Conservation (phyloP, 208 protist genomes). For the Trypanosoma cruzi region DNA sequence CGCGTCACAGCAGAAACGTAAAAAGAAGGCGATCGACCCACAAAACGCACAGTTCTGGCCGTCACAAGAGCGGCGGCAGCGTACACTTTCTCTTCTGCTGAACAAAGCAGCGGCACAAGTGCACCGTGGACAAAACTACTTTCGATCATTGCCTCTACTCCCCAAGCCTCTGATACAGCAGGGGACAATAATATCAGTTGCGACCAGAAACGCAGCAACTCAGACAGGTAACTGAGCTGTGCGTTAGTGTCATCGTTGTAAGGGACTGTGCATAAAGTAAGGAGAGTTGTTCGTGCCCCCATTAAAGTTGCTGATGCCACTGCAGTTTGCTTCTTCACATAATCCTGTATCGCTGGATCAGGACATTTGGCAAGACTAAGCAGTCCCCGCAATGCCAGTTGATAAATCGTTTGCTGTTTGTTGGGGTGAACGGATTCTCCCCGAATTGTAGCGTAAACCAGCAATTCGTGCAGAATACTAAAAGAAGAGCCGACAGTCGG, state of each 20-base stretch:
- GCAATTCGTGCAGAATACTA: constrained; percentile 44
- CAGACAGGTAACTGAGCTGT: constrained; percentile 61
- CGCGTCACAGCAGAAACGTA: constrained; percentile 35
- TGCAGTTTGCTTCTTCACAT: constrained; percentile 39
- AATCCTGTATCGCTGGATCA: constrained; percentile 58
- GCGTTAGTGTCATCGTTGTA: constrained; percentile 61
- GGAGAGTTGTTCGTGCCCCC: constrained; percentile 48
- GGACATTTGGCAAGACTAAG: constrained; percentile 73
- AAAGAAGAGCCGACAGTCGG: constrained; percentile 1
- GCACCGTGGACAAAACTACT: constrained; percentile 51
- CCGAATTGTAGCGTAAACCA: constrained; percentile 55
- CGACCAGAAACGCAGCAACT: constrained; percentile 66
- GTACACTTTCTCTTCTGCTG: constrained; percentile 58
- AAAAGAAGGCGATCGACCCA: constrained; percentile 24
- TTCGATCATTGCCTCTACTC: constrained; percentile 35
- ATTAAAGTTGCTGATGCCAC: constrained; percentile 39
- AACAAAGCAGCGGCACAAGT: constrained; percentile 61
- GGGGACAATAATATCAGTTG: constrained; percentile 46
- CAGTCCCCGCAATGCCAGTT: constrained; percentile 61
- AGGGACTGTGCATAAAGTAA: constrained; percentile 84
- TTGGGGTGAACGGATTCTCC: constrained; percentile 35
- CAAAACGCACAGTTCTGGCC: constrained; percentile 35
- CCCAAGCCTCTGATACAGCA: constrained; percentile 40
- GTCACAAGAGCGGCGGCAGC: constrained; percentile 46
- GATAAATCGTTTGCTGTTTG: constrained; percentile 54